These are phyloP conservation scores for Pichia cactophila DNA, from an alignment of 1,139 yeast genomes.

Conservation along the genomic window DNA sequence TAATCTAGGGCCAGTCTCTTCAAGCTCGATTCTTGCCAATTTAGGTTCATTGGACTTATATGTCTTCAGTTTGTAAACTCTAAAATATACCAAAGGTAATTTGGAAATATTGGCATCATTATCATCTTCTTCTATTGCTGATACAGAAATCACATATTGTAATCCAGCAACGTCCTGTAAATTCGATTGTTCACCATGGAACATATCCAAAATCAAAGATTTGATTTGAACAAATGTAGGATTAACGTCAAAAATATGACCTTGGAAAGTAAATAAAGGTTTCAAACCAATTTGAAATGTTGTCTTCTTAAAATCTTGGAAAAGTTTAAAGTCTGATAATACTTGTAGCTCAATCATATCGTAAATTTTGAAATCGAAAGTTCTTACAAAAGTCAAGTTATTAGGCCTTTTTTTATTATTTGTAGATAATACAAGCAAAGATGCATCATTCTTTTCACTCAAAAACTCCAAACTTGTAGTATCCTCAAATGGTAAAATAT, in stretches of 20 bases:
- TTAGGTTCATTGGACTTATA: slow-evolving; percentile 71
- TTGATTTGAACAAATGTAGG: slow-evolving; percentile 82
- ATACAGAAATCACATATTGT: slow-evolving; percentile 80
- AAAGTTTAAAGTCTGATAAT: slow-evolving; percentile 58
- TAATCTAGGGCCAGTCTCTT: slow-evolving; percentile 92
- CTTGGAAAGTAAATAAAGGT: slow-evolving; percentile 92
- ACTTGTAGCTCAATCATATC: slow-evolving; percentile 91
- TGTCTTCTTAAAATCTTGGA: slow-evolving; percentile 70
- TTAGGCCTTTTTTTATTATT: slow-evolving; percentile 91
- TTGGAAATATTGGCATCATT: slow-evolving; percentile 45
- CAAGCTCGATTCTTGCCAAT: slow-evolving; percentile 87
- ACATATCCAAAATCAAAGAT: slow-evolving; percentile 84
- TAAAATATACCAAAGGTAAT: slow-evolving; percentile 76
- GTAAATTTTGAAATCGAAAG: slow-evolving; percentile 81
- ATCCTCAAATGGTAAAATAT: slow-evolving; percentile 90
- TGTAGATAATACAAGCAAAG: slow-evolving; percentile 74
- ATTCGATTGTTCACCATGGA: slow-evolving; percentile 77
- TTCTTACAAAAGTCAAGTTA: slow-evolving; percentile 78
- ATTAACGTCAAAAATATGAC: slow-evolving; percentile 83
- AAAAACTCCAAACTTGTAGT: slow-evolving; percentile 80
- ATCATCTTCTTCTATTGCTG: slow-evolving; percentile 65
- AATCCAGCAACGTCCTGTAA: slow-evolving; percentile 92
- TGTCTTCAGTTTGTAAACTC: slow-evolving; percentile 84
- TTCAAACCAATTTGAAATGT: slow-evolving; percentile 86
- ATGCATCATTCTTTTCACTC: slow-evolving; percentile 88